Evolutionary conservation across 768 basidiomycete species (phyloP).

Genomic region (Dendrothele bispora): DNA sequence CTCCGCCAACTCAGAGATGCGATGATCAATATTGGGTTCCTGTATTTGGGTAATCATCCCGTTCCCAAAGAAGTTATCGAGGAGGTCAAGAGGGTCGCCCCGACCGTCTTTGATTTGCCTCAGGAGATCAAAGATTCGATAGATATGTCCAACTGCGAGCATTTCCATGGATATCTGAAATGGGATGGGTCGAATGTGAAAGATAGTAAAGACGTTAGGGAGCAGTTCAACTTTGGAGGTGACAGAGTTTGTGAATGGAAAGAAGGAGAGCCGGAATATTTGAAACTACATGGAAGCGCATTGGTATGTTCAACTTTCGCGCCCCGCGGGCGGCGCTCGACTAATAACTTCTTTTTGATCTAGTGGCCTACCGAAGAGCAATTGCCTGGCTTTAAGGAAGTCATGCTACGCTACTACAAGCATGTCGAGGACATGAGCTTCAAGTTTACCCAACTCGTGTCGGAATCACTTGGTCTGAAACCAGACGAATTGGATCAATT

Average conservation of each 20-base stretch:
- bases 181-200: slow-evolving; percentile 52
- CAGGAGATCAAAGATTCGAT: slow-evolving; percentile 42
- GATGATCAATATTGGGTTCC: slow-evolving; percentile 50
- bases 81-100: slow-evolving; percentile 39
- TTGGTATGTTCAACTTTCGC: slow-evolving; percentile 37
- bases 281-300: slow-evolving; percentile 49
- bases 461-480: slow-evolving; percentile 47
- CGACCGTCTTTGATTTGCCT: slow-evolving; percentile 49
- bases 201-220: slow-evolving; percentile 47
- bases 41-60: slow-evolving; percentile 50
- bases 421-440: slow-evolving; percentile 44
- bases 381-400: slow-evolving; percentile 48
- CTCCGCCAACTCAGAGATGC: slow-evolving; percentile 47
- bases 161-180: slow-evolving; percentile 54
- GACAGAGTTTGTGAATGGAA: slow-evolving; percentile 39
- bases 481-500: slow-evolving; percentile 41
- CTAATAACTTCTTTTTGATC: neutral
- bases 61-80: slow-evolving; percentile 37
- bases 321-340: neutral
- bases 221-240: slow-evolving; percentile 58
- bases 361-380: slow-evolving; percentile 13
- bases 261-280: slow-evolving; percentile 47
- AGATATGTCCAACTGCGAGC: slow-evolving; percentile 48
- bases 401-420: slow-evolving; percentile 39
- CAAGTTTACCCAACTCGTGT: slow-evolving; percentile 42